Evolutionary conservation across 306 rosid genomes (phyloP).

Genomic region (Castanospermum australe): DNA sequence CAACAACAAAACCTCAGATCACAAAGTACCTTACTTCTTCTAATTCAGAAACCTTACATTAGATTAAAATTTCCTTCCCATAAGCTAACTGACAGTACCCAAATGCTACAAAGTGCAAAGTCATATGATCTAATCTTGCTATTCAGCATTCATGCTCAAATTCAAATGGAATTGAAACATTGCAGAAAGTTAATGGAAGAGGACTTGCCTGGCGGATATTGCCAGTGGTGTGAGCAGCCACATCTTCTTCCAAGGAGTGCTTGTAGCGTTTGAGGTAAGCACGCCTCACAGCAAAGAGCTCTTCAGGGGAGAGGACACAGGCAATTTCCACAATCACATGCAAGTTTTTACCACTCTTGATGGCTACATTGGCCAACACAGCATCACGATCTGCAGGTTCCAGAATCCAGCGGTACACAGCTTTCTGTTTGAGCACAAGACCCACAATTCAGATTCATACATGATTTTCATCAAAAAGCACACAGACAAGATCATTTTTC

Average conservation of each 20-base stretch:
- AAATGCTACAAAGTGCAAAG: neutral
- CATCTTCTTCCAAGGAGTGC: slow-evolving; percentile 83
- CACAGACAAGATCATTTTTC: neutral
- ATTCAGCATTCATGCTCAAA: neutral
- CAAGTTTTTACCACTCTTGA: slow-evolving; percentile 49
- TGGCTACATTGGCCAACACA: slow-evolving; percentile 63
- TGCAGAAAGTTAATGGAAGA: neutral
- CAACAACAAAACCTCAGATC: slow-evolving; percentile 11
- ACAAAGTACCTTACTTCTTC: neutral
- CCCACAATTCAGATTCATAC: neutral
- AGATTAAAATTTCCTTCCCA: neutral
- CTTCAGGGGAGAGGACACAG: slow-evolving; percentile 56
- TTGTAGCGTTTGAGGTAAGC: slow-evolving; percentile 53
- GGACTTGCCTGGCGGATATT: slow-evolving; percentile 66
- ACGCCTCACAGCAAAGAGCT: slow-evolving; percentile 54
- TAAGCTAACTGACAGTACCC: neutral
- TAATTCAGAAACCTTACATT: neutral
- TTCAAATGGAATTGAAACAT: neutral
- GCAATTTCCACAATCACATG: slow-evolving; percentile 62
- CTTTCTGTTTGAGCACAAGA: slow-evolving; percentile 48
- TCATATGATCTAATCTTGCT: neutral
- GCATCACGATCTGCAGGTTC: slow-evolving; percentile 80
- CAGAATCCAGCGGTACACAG: slow-evolving; percentile 72
- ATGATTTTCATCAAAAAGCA: neutral
- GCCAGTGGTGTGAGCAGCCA: slow-evolving; percentile 66